Conservation (phyloP, 805 yeast species). For the Sporopachydermia quercuum region DNA sequence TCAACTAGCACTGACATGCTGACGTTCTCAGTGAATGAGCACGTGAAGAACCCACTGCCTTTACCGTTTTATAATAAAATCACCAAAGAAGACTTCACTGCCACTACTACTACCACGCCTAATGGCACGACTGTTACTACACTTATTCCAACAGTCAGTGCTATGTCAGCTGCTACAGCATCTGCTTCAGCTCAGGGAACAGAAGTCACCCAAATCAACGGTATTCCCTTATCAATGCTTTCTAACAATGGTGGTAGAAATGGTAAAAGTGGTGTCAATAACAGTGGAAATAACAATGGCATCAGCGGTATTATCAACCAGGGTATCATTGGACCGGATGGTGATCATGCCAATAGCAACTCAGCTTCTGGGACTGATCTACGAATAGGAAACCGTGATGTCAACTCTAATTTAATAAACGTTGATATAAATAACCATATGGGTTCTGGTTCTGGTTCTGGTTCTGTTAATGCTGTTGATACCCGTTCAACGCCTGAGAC, state of each 20-base stretch:
- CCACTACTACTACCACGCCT: conserved; percentile 76
- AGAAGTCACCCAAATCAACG: conserved; percentile 45
- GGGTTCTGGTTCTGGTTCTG: conserved; percentile 7
- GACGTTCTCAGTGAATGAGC: conserved; percentile 13
- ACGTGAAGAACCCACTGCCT: conserved; percentile 38
- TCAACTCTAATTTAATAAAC: neutral
- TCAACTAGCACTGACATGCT: conserved; percentile 7
- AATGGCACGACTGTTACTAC: conserved; percentile 88
- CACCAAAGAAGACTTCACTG: conserved; percentile 74
- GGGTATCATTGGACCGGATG: too few relatives aligned
- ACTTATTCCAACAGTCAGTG: conserved; percentile 73
- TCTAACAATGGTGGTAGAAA: conserved; percentile 59
- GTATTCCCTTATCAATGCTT: conserved; percentile 55
- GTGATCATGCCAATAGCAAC: too few relatives aligned
- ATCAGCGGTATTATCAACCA: too few relatives aligned
- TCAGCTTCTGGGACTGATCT: too few relatives aligned
- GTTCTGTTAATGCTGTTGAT: conserved; percentile 5
- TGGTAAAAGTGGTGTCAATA: conserved; percentile 3
- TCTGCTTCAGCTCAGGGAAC: conserved; percentile 41
- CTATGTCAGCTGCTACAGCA: conserved; percentile 46
- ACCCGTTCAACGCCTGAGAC: conserved; percentile 2
- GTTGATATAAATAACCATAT: neutral
- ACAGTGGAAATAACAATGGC: conserved; percentile 1
- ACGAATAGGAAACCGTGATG: too few relatives aligned
- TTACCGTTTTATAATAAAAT: conserved; percentile 85